Percentiles rank a stretch among this genome's conserved stretches.
These are phyloP conservation scores for Colletotrichum caudatum DNA, from an alignment of 2,329 filamentous ascomycete genomes.

Conservation along the genomic window DNA sequence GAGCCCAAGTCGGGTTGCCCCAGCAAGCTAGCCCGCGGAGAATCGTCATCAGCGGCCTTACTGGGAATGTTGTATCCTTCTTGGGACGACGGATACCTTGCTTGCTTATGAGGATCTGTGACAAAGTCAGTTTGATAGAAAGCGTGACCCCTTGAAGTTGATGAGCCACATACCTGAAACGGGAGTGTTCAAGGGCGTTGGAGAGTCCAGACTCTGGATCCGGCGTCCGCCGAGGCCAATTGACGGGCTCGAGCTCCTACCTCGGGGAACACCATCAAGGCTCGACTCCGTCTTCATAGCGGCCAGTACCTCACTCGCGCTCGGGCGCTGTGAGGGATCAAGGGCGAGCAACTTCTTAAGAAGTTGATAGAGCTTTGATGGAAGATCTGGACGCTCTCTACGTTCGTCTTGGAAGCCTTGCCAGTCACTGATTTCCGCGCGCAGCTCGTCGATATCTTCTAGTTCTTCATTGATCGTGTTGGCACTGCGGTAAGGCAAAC, in stretches of 20 bases:
- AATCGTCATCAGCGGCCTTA: slow-evolving; percentile 44
- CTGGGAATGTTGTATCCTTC: slow-evolving; percentile 47
- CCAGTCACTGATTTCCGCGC: slow-evolving; percentile 89
- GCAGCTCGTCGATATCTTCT: slow-evolving; percentile 87
- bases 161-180: slow-evolving; percentile 54
- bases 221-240: slow-evolving; percentile 58
- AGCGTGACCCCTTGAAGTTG: slow-evolving; percentile 14
- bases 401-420: slow-evolving; percentile 85
- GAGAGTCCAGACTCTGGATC: slow-evolving; percentile 69
- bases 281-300: slow-evolving; percentile 78
- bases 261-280: slow-evolving; percentile 56
- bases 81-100: slow-evolving; percentile 46
- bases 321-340: slow-evolving; percentile 81
- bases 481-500: slow-evolving; percentile 85
- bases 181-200: slow-evolving; percentile 62
- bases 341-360: slow-evolving; percentile 84
- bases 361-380: slow-evolving; percentile 85
- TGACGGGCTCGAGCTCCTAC: slow-evolving; percentile 51
- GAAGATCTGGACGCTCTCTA: slow-evolving; percentile 82
- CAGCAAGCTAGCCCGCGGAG: slow-evolving; percentile 46
- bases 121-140: slow-evolving; percentile 38
- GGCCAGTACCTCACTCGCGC: slow-evolving; percentile 84
- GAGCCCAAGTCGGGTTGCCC: slow-evolving; percentile 49
- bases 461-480: slow-evolving; percentile 90
- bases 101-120: slow-evolving; percentile 51